Evolutionary conservation across 2,329 filamentous ascomycete genomes (phyloP).

Genomic region (Aspergillus arachidicola): DNA sequence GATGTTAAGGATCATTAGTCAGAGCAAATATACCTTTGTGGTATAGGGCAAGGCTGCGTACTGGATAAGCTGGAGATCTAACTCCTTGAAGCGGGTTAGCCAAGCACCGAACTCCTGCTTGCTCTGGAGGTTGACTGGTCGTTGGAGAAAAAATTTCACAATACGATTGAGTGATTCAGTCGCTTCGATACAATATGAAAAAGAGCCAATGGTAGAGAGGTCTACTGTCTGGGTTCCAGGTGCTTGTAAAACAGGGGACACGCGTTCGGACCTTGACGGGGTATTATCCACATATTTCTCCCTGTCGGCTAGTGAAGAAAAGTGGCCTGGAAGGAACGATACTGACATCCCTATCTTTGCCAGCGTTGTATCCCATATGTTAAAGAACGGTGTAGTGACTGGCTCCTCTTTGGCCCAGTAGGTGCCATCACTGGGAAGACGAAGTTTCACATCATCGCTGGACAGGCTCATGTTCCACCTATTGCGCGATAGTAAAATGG

Average conservation of each 20-base stretch:
- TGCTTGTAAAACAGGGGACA: not conserved
- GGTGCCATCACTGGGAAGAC: conserved; percentile 46
- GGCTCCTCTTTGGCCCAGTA: conserved; percentile 46
- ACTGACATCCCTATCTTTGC: conserved; percentile 46
- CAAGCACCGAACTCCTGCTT: conserved; percentile 40
- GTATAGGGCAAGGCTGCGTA: not conserved
- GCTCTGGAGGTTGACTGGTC: conserved; percentile 41
- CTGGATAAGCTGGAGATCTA: not conserved
- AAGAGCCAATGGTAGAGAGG: conserved; percentile 47
- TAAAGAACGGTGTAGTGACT: conserved; percentile 48
- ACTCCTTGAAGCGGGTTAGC: not conserved
- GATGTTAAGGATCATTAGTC: not conserved
- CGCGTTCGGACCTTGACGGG: conserved; percentile 2
- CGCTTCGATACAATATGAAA: conserved; percentile 52
- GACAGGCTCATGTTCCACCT: conserved; percentile 40
- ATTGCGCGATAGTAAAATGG: accelerated
- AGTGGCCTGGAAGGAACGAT: conserved; percentile 37
- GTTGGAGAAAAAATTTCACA: conserved; percentile 50
- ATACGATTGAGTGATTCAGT: conserved; percentile 51
- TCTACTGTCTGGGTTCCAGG: conserved; percentile 32
- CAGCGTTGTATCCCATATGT: conserved; percentile 48
- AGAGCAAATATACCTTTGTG: not conserved
- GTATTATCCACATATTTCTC: conserved; percentile 1
- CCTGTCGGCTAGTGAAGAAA: not conserved
- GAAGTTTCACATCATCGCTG: conserved; percentile 39